Evolutionary conservation across 495 filamentous ascomycete genomes (phyloP).

Genomic region (Daldinia grandis): DNA sequence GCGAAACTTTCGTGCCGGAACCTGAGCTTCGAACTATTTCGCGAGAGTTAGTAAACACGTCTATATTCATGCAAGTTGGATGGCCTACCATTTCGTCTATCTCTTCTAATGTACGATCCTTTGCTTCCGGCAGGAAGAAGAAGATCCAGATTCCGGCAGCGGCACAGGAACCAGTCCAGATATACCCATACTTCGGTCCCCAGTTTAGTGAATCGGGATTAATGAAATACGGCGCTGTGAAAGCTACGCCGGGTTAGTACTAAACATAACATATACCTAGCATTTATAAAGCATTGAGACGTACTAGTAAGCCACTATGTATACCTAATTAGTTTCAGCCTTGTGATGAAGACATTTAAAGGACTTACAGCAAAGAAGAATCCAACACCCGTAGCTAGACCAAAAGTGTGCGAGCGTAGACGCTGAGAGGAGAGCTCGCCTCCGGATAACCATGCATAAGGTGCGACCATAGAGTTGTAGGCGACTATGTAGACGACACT

Average conservation of each 20-base stretch:
- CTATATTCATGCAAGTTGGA: neutral
- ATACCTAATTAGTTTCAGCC: slow-evolving; percentile 3
- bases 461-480: slow-evolving; percentile 64
- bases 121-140: slow-evolving; percentile 64
- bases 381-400: slow-evolving; percentile 61
- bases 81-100: slow-evolving; percentile 62
- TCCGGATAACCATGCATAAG: slow-evolving; percentile 68
- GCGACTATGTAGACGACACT: slow-evolving; percentile 65
- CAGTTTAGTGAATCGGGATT: slow-evolving; percentile 64
- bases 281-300: neutral
- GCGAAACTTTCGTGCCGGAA: slow-evolving; percentile 59
- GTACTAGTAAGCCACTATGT: slow-evolving; percentile 58
- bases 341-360: neutral
- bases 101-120: slow-evolving; percentile 60
- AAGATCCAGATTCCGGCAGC: slow-evolving; percentile 57
- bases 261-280: neutral
- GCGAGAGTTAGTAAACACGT: neutral
- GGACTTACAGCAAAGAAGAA: slow-evolving; percentile 56
- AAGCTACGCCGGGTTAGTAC: slow-evolving; percentile 43
- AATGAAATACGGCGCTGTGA: slow-evolving; percentile 70
- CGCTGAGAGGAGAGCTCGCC: slow-evolving; percentile 66
- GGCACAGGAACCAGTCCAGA: slow-evolving; percentile 56
- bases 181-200: slow-evolving; percentile 67
- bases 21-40: slow-evolving; percentile 53
- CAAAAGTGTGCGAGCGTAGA: slow-evolving; percentile 65